A percentile compares a stretch with the other conserved stretches of the same genome.
phyloP scores from a whole-genome alignment of 2,329 filamentous ascomycete genomes.

The Penicillium oxalicum region DNA sequence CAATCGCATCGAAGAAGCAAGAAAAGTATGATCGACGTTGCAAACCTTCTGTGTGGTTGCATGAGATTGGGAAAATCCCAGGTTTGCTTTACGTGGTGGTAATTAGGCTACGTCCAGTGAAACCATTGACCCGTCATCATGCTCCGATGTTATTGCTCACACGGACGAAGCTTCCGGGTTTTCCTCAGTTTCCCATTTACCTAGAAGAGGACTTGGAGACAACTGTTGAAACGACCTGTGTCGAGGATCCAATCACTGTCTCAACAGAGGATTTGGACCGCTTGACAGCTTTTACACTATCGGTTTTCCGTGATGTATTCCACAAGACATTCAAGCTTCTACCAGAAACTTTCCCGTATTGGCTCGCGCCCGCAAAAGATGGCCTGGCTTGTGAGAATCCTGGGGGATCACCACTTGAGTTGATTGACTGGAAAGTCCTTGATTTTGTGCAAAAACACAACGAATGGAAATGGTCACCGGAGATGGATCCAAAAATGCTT shows the following conservation, averaged over 20 bases:
- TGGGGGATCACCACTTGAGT: slow-evolving; percentile 4
- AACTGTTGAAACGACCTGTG: slow-evolving; percentile 46
- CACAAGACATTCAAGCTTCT: slow-evolving; percentile 73
- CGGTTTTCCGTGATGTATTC: slow-evolving; percentile 76
- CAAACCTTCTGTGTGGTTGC: slow-evolving; percentile 70
- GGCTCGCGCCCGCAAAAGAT: slow-evolving; percentile 58
- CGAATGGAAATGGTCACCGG: slow-evolving; percentile 43
- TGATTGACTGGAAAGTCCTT: slow-evolving; percentile 44
- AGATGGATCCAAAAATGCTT: slow-evolving; percentile 37
- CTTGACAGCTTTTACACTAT: slow-evolving; percentile 68
- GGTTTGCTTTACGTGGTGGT: slow-evolving; percentile 55
- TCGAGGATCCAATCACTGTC: slow-evolving; percentile 32
- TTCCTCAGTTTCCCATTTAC: slow-evolving; percentile 67
- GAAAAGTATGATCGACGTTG: slow-evolving; percentile 68
- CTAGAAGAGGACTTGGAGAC: slow-evolving; percentile 61
- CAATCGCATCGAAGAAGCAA: slow-evolving; percentile 71
- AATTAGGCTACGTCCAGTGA: slow-evolving; percentile 53
- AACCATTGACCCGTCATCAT: slow-evolving; percentile 53
- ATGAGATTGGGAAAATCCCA: slow-evolving; percentile 42
- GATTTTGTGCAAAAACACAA: slow-evolving; percentile 34
- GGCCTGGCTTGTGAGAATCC: slow-evolving; percentile 4
- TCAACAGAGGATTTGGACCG: slow-evolving; percentile 43
- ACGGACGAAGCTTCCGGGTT: slow-evolving; percentile 54
- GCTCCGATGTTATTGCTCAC: slow-evolving; percentile 67
- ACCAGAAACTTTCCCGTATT: slow-evolving; percentile 67